Percentiles rank a stretch among this genome's conserved stretches.
phyloP scores from a whole-genome alignment of 2,329 filamentous ascomycete genomes.

The Botryotinia convoluta region DNA sequence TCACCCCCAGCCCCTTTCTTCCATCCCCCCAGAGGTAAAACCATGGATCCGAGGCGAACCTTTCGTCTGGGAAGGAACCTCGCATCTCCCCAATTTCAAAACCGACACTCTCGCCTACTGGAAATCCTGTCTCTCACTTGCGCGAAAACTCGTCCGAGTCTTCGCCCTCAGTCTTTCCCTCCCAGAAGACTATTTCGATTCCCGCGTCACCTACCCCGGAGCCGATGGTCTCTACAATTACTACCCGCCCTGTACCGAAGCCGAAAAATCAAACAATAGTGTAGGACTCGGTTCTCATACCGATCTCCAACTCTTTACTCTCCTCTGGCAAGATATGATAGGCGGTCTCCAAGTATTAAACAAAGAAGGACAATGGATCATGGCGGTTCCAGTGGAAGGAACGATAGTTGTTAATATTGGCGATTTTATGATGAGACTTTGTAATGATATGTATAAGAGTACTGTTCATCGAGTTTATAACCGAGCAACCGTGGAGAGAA shows the following conservation, averaged over 20 bases:
- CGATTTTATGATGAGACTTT: conserved; percentile 51
- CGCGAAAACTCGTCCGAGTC: conserved; percentile 49
- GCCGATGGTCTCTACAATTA: conserved; percentile 46
- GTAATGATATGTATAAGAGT: conserved; percentile 50
- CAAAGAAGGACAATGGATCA: conserved; percentile 45
- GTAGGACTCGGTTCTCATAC: conserved; percentile 49
- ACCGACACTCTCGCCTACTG: conserved; percentile 48
- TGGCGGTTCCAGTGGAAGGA: conserved; percentile 44
- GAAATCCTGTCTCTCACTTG: conserved; percentile 48
- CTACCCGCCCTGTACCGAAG: conserved; percentile 43
- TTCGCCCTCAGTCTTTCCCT: conserved; percentile 56
- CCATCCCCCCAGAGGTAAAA: conserved; percentile 46
- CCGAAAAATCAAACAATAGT: conserved; percentile 34
- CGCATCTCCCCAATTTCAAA: conserved; percentile 49
- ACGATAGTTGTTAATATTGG: conserved; percentile 53
- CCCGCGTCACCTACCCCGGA: conserved; percentile 51
- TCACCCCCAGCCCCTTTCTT: conserved; percentile 39
- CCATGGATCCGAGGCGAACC: conserved; percentile 47
- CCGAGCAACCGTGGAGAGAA: conserved; percentile 42
- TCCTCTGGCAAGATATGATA: conserved; percentile 48
- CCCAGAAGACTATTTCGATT: conserved; percentile 54
- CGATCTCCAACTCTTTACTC: conserved; percentile 49
- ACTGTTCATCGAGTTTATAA: conserved; percentile 53
- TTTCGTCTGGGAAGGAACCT: conserved; percentile 52
- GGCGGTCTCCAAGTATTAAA: conserved; percentile 46